Percentiles rank a stretch among this genome's conserved stretches.
These are phyloP conservation scores for Pseudogymnoascus sp. DNA, from an alignment of 2,329 filamentous ascomycete species.

Conservation along the genomic window DNA sequence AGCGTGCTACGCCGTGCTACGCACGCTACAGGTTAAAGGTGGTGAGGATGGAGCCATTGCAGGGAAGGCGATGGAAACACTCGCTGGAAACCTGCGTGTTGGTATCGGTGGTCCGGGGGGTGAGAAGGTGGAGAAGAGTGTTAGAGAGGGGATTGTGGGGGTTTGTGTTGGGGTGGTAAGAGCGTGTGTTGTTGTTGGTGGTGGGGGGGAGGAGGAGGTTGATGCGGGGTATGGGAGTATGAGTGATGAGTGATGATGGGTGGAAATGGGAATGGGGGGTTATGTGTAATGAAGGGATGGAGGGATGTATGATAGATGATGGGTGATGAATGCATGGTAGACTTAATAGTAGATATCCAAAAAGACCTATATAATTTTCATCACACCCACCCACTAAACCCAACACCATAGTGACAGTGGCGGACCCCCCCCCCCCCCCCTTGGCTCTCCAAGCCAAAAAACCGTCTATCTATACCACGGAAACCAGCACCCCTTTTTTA, in stretches of 20 bases:
- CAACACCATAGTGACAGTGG: not conserved
- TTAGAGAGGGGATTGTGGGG: constrained; percentile 47
- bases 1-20: constrained; percentile 50
- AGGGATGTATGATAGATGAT: not conserved
- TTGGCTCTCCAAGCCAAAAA: not conserved
- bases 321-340: not conserved
- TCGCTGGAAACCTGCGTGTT: constrained; percentile 49
- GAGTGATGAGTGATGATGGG: constrained; percentile 33
- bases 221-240: constrained; percentile 53
- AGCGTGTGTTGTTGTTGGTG: constrained; percentile 33
- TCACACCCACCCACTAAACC: not conserved
- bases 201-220: constrained; percentile 44
- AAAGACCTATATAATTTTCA: not conserved
- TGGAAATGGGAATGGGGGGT: constrained; percentile 9
- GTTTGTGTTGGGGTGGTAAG: constrained; percentile 48
- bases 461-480: not conserved
- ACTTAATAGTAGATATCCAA: not conserved
- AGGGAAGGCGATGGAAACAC: constrained; percentile 44
- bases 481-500: not conserved
- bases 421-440: too few species aligned
- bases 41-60: constrained; percentile 33
- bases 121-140: constrained; percentile 41
- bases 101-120: constrained; percentile 50
- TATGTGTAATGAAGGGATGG: constrained; percentile 18
- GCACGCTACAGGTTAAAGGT: constrained; percentile 39